Evolutionary conservation across 2,329 filamentous ascomycete species (phyloP), one percentile per base, ranked within the genome.

Genomic region (Sporothrix variecibatus): DNA sequence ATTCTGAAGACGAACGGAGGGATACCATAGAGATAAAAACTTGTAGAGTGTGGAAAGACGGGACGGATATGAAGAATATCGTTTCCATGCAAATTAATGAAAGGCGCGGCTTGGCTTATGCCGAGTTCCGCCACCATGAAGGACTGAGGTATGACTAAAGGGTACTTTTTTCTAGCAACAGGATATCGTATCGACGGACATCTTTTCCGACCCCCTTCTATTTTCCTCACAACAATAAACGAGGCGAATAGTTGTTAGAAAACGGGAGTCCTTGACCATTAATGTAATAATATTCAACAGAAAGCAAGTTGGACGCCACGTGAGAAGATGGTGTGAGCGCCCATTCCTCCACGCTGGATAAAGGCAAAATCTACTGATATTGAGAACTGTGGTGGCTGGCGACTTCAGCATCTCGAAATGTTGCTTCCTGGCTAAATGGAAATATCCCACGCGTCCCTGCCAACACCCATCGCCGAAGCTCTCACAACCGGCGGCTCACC

Each of bases 401-500:
- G 9, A 64, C 6, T 40, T 7, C 31, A 23, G 28, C 8, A 1
- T 40, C 2, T 64, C 34, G 26, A 28, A 17, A 15, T 5, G n/a
- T 67, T 49, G 20, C 40, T 49, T 68, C 26, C 2, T 68, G 64
- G 64, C 40, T 68, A 68, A 68, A 28, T n/a, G 23, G 23, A 28
- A 7, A 38, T 31, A 15, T n/a, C n/a, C 34, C 38, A 65, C 62
- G 6, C 26, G 34, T 68, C 43, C 23, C 40, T 49, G 6, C 43
- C 7, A 12, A 23, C 2, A n/a, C 20, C 12, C 34, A 46, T 31
- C 40, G 40, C 23, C 15, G 20, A 31, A 26, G 15, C 34, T 49
- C 38, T 17, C n/a, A 26, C 34, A n/a, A 4, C 11, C 5, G 20
- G 40, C 64, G 40, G 64, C 40, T 49, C 40, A 28, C 23, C 40